Base-by-base conservation (phyloP, 345 rosid species). In the Anastatica hierochuntica region DNA sequence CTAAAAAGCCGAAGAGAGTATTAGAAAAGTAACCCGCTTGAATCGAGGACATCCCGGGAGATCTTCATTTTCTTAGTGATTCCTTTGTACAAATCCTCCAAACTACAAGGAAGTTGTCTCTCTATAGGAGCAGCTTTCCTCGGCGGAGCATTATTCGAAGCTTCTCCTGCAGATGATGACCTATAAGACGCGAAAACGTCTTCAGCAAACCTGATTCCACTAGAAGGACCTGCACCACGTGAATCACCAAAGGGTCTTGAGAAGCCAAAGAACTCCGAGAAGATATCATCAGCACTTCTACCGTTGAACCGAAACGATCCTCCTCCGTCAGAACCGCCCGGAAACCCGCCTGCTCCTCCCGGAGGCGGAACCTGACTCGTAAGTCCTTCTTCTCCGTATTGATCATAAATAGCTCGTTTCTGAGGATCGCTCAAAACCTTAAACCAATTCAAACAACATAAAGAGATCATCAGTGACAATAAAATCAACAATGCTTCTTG, bases 41-140 rank as follows among this genome's bases (percentile, higher is more conserved):
- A 48, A 66, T 89, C 95, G 35, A 51, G 63, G 9, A 78, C 85
- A 42, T 85, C 95, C 54, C 95, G 68, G 2, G 97, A 85, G 54
- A 89, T 83, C 78, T n/a, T n/a, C n/a, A n/a, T n/a, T n/a, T n/a
- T n/a, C n/a, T n/a, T n/a, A n/a, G n/a, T n/a, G n/a, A n/a, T 89
- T 89, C 97, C 97, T 53, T 81, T 89, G 37, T 74, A 89, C 50
- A 89, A 62, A 50, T 89, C 97, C 76, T 85, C 97, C 74, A 89
- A 79, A 71, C 94, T 85, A 66, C 90, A 89, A 2, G 88, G 82
- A 70, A 85, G 74, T 6, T 82, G 66, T 57, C 85, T 64, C 69
- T 89, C 95, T 1, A 85, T 81, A 6, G 95, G 66, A 0, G 85
- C 82, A n/a, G 73, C 81, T 67, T 89, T 85, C 41, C 84, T 72